Evolutionary conservation across 2,329 filamentous ascomycete genomes (phyloP).

Genomic region (Neofusicoccum sp.): DNA sequence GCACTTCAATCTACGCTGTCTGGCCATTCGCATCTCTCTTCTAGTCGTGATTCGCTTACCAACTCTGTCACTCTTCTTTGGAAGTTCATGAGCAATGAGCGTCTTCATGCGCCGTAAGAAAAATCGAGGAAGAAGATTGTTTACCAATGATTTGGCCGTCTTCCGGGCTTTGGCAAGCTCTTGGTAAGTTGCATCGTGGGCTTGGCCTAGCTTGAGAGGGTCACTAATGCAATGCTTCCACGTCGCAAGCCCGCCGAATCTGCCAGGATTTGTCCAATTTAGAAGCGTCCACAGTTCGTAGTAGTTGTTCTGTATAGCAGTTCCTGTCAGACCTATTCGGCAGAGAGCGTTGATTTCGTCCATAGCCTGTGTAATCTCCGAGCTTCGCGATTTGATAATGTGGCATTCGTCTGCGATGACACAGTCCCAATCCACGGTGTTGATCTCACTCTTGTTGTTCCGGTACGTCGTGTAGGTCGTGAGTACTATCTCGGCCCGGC

Average conservation of each 20-base stretch:
- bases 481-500: constrained; percentile 85
- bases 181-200: constrained; percentile 82
- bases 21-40: background rate
- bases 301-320: constrained; percentile 97
- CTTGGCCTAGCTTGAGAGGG: constrained; percentile 84
- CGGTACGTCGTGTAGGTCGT: constrained; percentile 91
- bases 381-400: constrained; percentile 75
- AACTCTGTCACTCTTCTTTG: constrained; percentile 91
- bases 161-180: constrained; percentile 80
- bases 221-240: constrained; percentile 80
- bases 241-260: constrained; percentile 65
- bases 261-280: constrained; percentile 92
- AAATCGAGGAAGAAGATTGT: constrained; percentile 85
- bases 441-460: constrained; percentile 75
- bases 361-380: constrained; percentile 83
- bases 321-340: constrained; percentile 89
- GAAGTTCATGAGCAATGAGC: constrained; percentile 87
- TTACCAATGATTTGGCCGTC: constrained; percentile 80
- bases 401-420: constrained; percentile 96
- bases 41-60: constrained; percentile 39
- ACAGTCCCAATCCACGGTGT: constrained; percentile 88
- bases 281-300: constrained; percentile 95
- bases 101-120: constrained; percentile 93
- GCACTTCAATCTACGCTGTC: background rate
- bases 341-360: constrained; percentile 89